These are phyloP conservation scores for Cladobotryum protrusum DNA, from an alignment of 2,329 filamentous ascomycete genomes.

Conservation along the genomic window DNA sequence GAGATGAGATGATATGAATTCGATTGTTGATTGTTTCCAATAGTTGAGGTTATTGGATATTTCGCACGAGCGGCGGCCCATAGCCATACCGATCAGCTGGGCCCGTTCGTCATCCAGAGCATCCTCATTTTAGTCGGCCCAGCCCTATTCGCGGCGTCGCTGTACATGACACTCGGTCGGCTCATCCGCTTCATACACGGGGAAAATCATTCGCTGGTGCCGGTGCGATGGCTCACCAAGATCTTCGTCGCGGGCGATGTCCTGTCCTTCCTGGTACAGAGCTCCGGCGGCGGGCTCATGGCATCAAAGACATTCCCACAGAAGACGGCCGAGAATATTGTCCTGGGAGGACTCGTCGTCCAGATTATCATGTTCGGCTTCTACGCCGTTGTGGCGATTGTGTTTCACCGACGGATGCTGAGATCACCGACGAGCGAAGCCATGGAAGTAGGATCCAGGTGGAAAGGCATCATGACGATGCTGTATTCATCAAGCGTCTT, in stretches of 20 bases:
- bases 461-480: slow-evolving; percentile 29
- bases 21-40: no score
- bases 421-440: slow-evolving; percentile 4
- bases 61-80: no score
- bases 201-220: slow-evolving; percentile 28
- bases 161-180: slow-evolving; percentile 46
- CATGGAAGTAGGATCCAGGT: slow-evolving; percentile 17
- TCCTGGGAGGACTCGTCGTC: slow-evolving; percentile 50
- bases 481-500: slow-evolving; percentile 32
- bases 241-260: slow-evolving; percentile 51
- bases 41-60: no score
- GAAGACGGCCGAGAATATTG: slow-evolving; percentile 40
- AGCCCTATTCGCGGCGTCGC: slow-evolving; percentile 41
- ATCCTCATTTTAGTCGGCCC: slow-evolving; percentile 42
- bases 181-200: slow-evolving; percentile 34
- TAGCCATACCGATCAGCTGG: slow-evolving; percentile 13
- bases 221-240: slow-evolving; percentile 40
- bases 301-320: slow-evolving; percentile 12
- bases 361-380: slow-evolving; percentile 53
- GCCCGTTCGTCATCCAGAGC: slow-evolving; percentile 36
- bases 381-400: slow-evolving; percentile 42
- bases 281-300: slow-evolving; percentile 38
- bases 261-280: slow-evolving; percentile 42
- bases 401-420: slow-evolving; percentile 40
- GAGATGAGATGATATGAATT: no score